A percentile compares a stretch with the other conserved stretches of the same genome.
Conservation (phyloP, 192 early-diverging fungal species). For the Mortierella antarctica region DNA sequence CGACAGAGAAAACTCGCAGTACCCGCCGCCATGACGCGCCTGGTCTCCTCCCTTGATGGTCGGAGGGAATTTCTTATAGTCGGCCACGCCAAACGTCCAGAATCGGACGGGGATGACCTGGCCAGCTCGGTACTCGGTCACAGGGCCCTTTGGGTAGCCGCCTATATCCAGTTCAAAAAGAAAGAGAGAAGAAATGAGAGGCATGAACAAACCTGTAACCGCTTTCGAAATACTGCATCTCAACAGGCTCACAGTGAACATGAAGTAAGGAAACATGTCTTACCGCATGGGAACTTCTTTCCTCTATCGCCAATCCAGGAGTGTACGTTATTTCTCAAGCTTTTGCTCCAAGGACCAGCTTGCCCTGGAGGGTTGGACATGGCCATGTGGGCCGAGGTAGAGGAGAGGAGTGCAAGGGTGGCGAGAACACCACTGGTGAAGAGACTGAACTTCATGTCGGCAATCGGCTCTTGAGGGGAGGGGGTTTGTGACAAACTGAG, state of each 20-base stretch:
- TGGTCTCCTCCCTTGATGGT: conserved; percentile 28
- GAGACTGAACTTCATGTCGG: no score
- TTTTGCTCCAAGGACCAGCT: conserved; percentile 29
- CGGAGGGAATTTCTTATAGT: conserved; percentile 25
- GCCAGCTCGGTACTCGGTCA: conserved; percentile 58
- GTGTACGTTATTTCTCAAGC: conserved; percentile 6
- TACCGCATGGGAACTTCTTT: conserved; percentile 29
- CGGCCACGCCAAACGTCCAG: conserved; percentile 18
- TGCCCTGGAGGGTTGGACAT: conserved; percentile 28
- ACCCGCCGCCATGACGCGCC: conserved; percentile 68
- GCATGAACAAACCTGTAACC: neutral
- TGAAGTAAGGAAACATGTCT: neutral
- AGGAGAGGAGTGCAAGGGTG: conserved; percentile 3
- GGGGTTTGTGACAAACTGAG: no score
- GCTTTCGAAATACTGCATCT: neutral
- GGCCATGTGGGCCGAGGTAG: conserved; percentile 26
- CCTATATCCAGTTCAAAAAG: neutral
- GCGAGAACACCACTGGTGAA: neutral
- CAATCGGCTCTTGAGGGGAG: no score
- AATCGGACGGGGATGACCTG: conserved; percentile 58
- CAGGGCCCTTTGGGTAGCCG: conserved; percentile 28
- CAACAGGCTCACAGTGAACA: neutral
- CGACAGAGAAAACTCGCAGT: conserved; percentile 71
- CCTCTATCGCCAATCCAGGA: conserved; percentile 23
- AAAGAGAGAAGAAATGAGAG: neutral